Base-by-base conservation (phyloP, 208 protist species). In the Vickermania ingenoplastis region DNA sequence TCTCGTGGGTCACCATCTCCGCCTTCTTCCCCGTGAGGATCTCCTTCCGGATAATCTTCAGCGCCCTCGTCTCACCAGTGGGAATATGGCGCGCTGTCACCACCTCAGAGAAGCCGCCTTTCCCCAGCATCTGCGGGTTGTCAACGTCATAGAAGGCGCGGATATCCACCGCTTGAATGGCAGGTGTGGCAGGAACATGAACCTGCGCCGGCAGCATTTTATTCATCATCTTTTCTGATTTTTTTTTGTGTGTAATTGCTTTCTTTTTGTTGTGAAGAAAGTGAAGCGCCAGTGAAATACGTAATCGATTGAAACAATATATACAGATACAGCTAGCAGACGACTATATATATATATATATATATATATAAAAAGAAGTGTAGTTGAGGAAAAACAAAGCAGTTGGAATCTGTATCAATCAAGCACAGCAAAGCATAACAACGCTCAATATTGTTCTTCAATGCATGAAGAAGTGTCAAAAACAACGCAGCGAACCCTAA, bases 1-100 rank as follows among this genome's bases (percentile, higher is more conserved):
- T 83, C 65, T 96, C 90, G 61, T 90, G 84, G 41, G 82, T 66
- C 28, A 94, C 80, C 81, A 92, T 88, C 53, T 86, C 75, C 0
- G 56, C 84, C 60, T 89, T 88, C 61, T 89, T 91, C 50, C 84
- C 88, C 2, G 65, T 73, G 25, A 94, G 65, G 2, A 65, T 65
- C 23, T 63, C 56, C 5, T 78, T 73, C 54, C 83, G 41, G 67
- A 94, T 87, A 21, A 92, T 70, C 61, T 94, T 94, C 50, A 94
- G 61, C 23, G 84, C 88, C 13, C 85, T 77, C 48, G 78, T 66
- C 41, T 80, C 75, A n/a, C 71, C 75, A 0, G 73, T 89, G 0
- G 70, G 73, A 29, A 75, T 67, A 67, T 90, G 81, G 25, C 61
- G 75, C 23, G 73, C 84, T 26, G 69, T 70, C 22, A 92, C 51